These are phyloP conservation scores for Fusarium metavorans DNA, from an alignment of 2,329 filamentous ascomycete species.

Conservation along the genomic window DNA sequence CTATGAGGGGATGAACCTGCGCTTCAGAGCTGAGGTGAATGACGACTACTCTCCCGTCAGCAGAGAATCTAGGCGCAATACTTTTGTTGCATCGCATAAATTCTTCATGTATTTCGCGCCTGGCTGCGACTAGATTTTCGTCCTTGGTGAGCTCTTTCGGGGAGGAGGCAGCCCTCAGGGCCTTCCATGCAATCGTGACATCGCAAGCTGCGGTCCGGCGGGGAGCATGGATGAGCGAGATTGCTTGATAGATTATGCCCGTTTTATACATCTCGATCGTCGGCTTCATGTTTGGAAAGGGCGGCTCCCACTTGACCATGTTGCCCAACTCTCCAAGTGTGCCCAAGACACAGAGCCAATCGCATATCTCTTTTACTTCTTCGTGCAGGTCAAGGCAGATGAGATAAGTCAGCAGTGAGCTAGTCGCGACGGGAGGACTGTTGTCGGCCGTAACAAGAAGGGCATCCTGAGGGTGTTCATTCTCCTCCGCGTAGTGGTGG, in stretches of 20 bases:
- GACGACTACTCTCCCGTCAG: slow-evolving; percentile 72
- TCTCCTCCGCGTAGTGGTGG: slow-evolving; percentile 68
- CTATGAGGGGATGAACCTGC: slow-evolving; percentile 76
- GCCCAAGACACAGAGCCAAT: slow-evolving; percentile 73
- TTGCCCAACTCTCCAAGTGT: slow-evolving; percentile 76
- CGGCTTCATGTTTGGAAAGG: slow-evolving; percentile 74
- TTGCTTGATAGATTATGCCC: slow-evolving; percentile 71
- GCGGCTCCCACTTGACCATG: slow-evolving; percentile 72
- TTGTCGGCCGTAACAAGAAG: slow-evolving; percentile 71
- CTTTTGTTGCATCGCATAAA: slow-evolving; percentile 67
- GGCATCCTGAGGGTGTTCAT: slow-evolving; percentile 67
- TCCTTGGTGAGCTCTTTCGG: slow-evolving; percentile 66
- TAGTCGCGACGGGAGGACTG: slow-evolving; percentile 74
- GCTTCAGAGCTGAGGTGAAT: slow-evolving; percentile 70
- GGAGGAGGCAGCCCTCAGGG: slow-evolving; percentile 61
- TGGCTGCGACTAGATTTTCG: slow-evolving; percentile 62
- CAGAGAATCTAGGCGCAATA: slow-evolving; percentile 72
- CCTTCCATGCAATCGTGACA: slow-evolving; percentile 71
- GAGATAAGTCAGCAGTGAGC: slow-evolving; percentile 72
- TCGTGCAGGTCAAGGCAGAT: slow-evolving; percentile 70
- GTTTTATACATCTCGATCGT: slow-evolving; percentile 72
- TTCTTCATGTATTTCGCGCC: slow-evolving; percentile 69
- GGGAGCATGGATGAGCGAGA: slow-evolving; percentile 74
- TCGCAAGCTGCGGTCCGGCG: slow-evolving; percentile 71
- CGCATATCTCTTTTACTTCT: slow-evolving; percentile 61